Conservation (phyloP, 192 early-diverging fungal genomes). For the Coemansia aciculifera region DNA sequence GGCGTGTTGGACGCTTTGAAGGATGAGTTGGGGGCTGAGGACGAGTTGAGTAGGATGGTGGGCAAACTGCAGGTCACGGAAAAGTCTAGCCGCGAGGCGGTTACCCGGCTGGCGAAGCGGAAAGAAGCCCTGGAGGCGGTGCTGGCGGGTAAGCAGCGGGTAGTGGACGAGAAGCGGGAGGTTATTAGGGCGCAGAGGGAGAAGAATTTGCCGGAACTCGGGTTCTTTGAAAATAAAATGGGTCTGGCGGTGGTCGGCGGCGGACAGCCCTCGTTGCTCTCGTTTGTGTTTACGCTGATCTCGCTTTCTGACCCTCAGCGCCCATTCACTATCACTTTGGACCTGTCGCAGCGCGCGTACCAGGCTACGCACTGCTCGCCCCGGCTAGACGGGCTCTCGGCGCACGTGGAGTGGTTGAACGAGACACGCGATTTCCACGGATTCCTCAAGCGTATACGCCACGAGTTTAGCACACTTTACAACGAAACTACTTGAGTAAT, state of each 20-base stretch:
- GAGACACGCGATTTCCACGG: conserved; percentile 65
- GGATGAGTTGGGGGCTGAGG: conserved; percentile 55
- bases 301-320: conserved; percentile 54
- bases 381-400: conserved; percentile 43
- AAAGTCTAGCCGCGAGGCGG: conserved; percentile 38
- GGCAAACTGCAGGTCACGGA: conserved; percentile 48
- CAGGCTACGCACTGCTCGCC: conserved; percentile 59
- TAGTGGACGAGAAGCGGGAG: conserved; percentile 50
- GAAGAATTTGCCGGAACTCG: conserved; percentile 59
- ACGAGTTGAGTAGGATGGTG: conserved; percentile 43
- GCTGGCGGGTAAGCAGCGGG: conserved; percentile 56
- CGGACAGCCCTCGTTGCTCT: conserved; percentile 57
- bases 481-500: conserved; percentile 11
- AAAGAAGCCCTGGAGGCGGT: conserved; percentile 11
- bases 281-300: conserved; percentile 69
- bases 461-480: conserved; percentile 57
- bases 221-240: conserved; percentile 57
- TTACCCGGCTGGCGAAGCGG: conserved; percentile 33
- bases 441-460: conserved; percentile 68
- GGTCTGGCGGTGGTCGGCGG: conserved; percentile 52
- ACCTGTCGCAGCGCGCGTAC: conserved; percentile 62
- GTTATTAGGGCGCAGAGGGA: conserved; percentile 54
- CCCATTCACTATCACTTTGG: conserved; percentile 61
- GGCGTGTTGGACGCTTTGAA: conserved; percentile 49
- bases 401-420: conserved; percentile 60